phyloP scores from a whole-genome alignment of 1,139 yeast species.

The Taiozyma sp. region DNA sequence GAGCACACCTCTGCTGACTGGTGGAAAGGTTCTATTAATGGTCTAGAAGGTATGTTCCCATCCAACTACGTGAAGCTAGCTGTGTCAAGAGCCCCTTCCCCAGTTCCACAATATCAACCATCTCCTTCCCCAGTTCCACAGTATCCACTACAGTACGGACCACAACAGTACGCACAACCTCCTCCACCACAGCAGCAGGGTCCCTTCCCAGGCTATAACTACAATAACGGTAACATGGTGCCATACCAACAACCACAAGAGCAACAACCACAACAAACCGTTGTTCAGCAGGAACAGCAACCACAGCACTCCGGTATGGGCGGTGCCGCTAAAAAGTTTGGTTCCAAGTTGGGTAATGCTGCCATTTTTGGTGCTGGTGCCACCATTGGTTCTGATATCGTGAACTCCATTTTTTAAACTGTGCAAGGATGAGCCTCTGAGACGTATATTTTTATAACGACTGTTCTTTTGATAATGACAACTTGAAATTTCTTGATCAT shows the following conservation, averaged over 20 bases:
- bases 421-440: not conserved
- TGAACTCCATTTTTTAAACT: conserved; percentile 70
- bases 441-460: not conserved
- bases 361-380: conserved; percentile 98
- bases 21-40: conserved; percentile 76
- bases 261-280: conserved; percentile 21
- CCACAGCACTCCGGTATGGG: conserved; percentile 17
- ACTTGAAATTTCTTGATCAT: not conserved
- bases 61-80: conserved; percentile 67
- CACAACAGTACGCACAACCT: conserved; percentile 17
- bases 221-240: not conserved
- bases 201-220: conserved; percentile 14
- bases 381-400: conserved; percentile 81
- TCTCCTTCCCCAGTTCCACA: conserved; percentile 32
- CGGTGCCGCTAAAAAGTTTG: conserved; percentile 54
- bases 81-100: conserved; percentile 3
- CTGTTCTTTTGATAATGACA: not conserved
- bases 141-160: conserved; percentile 33
- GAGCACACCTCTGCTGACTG: conserved; percentile 83
- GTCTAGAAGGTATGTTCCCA: conserved; percentile 79
- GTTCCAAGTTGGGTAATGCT: conserved; percentile 84
- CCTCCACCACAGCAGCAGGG: conserved; percentile 21
- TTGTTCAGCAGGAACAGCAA: conserved; percentile 22
- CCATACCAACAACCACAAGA: conserved; percentile 21
- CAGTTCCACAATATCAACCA: conserved; percentile 17